These are phyloP conservation scores for Metschnikowia reukaufii DNA, from an alignment of 805 yeast species.

Conservation along the genomic window DNA sequence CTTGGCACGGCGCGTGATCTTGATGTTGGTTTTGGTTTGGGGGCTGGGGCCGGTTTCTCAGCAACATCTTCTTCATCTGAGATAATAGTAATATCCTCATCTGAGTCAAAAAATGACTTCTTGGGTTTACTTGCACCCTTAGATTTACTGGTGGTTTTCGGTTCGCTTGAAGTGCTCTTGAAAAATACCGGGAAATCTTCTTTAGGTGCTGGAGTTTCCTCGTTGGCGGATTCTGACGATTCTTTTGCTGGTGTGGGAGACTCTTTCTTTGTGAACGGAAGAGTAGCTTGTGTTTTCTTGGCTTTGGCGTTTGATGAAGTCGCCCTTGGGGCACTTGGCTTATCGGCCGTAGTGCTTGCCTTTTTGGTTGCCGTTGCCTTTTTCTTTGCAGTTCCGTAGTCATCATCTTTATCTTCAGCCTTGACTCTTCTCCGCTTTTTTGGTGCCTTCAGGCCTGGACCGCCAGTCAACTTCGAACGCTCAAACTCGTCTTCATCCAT, in stretches of 20 bases:
- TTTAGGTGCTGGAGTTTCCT: slow-evolving; percentile 5
- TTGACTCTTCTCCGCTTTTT: slow-evolving; percentile 32
- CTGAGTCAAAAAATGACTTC: slow-evolving; percentile 18
- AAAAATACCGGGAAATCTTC: slow-evolving; percentile 20
- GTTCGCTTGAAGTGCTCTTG: slow-evolving; percentile 8
- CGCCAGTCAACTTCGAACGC: slow-evolving; percentile 50
- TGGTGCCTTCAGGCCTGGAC: slow-evolving; percentile 37
- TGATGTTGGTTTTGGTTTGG: slow-evolving; percentile 1
- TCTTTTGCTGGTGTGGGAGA: slow-evolving; percentile 4
- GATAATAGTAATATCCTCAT: slow-evolving; percentile 14
- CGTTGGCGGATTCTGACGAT: slow-evolving; percentile 4
- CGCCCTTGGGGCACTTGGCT: background rate
- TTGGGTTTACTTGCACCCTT: slow-evolving; percentile 8
- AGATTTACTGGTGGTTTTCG: background rate
- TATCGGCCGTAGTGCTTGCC: slow-evolving; percentile 1
- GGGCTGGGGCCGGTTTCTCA: slow-evolving; percentile 1
- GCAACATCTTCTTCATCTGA: slow-evolving; percentile 7
- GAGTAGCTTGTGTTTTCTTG: slow-evolving; percentile 10
- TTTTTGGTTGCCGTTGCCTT: slow-evolving; percentile 14
- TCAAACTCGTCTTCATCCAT: slow-evolving; percentile 62
- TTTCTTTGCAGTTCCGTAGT: slow-evolving; percentile 15
- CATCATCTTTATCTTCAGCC: slow-evolving; percentile 17
- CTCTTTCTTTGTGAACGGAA: slow-evolving; percentile 11
- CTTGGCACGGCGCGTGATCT: slow-evolving; percentile 6
- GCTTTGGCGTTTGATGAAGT: background rate